phyloP scores from a whole-genome alignment of 176 grass and related monocot genomes.

The Ensete glaucum region DNA sequence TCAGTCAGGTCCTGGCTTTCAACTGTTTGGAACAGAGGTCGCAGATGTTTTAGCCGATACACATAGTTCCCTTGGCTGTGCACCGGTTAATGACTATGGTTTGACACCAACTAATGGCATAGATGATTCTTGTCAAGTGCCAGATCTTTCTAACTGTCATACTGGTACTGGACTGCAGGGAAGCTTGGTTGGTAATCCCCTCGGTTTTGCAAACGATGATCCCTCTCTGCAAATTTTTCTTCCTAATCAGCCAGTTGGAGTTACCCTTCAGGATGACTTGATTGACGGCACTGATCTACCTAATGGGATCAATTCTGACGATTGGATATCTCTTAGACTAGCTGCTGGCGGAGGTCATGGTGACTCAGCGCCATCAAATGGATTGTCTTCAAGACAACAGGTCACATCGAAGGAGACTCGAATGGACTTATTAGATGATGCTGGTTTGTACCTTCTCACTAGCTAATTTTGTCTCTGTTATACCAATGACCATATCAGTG shows the following conservation, averaged over 20 bases:
- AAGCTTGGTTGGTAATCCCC: constrained; percentile 16
- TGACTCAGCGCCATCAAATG: constrained; percentile 14
- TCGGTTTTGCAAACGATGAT: constrained; percentile 33
- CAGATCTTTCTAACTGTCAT: constrained; percentile 6
- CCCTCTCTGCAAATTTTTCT: constrained; percentile 27
- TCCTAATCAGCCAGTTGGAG: constrained; percentile 17
- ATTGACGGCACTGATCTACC: neutral
- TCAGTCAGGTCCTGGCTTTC: constrained; percentile 13
- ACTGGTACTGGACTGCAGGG: constrained; percentile 1
- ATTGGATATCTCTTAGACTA: constrained; percentile 24
- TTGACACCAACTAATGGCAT: constrained; percentile 27
- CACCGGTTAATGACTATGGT: constrained; percentile 19
- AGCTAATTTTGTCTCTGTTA: neutral
- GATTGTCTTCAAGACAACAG: constrained; percentile 20
- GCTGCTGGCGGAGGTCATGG: constrained; percentile 19
- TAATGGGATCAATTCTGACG: constrained; percentile 13
- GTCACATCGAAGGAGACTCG: constrained; percentile 18
- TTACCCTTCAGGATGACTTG: constrained; percentile 11
- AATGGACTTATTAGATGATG: constrained; percentile 5
- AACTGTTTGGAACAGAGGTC: constrained; percentile 22
- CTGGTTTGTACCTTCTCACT: constrained; percentile 9
- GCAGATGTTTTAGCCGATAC: constrained; percentile 28
- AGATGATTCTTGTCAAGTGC: constrained; percentile 5
- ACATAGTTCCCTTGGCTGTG: constrained; percentile 22
- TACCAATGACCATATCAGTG: neutral